Base-by-base conservation (phyloP, 2,329 filamentous ascomycete species). In the Salinomyces thailandicus region DNA sequence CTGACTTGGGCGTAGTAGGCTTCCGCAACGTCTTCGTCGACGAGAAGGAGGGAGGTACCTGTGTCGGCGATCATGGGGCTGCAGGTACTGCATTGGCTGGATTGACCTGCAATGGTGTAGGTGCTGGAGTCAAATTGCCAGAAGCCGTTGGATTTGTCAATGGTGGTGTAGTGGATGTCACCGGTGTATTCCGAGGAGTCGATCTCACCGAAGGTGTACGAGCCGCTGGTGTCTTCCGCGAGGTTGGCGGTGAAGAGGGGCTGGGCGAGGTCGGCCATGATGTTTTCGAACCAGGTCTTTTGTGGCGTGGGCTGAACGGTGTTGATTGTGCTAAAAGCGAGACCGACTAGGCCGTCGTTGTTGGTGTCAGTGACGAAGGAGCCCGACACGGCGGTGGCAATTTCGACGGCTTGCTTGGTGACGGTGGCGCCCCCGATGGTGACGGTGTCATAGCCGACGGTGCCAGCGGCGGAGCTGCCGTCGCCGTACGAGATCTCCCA, bases 201-300 rank as follows among this genome's bases (percentile, higher is more conserved):
- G 50, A 87, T 77, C 48, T 60, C 69, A 42, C 83, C 83, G 50
- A 87, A 87, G 53, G 85, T 77, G 61, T 85, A 87, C 18, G 72
- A 69, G 31, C 81, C 81, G 6, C 42, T 41, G 31, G 47, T 47
- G 31, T 66, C 64, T 40, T 72, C 68, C 51, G 74, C 73, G 30
- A 89, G 66, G 42, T 80, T 71, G 16, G 78, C 80, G 0, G 81
- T 83, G 61, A 87, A 81, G 27, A 87, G 62, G 0, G 80, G 79
- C 57, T 73, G 61, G 17, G 73, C 68, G 16, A 85, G 71, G 13
- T 63, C 58, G n/a, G 58, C 45, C 57, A 73, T 71, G 46, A 81
- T 63, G 54, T 81, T 85, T 51, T 82, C 78, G 54, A 85, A 83
- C 58, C 84, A 85, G 8, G 80, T 85, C 60, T 77, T 78, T 47